Evolutionary conservation across 257 asterid species (phyloP), one percentile per base, ranked within the genome.

Genomic region (Mentha longifolia): DNA sequence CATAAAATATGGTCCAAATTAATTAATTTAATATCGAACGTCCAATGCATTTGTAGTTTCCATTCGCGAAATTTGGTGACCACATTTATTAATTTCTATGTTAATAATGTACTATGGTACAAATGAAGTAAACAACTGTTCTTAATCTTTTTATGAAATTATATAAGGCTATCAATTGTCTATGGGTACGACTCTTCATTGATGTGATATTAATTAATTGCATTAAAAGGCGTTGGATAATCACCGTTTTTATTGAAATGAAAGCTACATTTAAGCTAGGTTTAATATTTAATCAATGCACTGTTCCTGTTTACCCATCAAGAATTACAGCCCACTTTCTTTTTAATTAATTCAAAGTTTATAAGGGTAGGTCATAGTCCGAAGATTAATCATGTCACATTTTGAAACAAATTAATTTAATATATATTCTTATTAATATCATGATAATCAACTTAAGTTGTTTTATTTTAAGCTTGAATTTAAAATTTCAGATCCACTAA

Each of bases 71-170:
- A 19, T 42, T 63, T 39, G 50, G 77, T 17, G 67, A 54, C 67
- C 60, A 73, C 72, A 55, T 6, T 52, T 9, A 64, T 42, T 73
- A 42, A 64, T 33, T 64, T 17, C 13, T 50, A 10, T 8, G 14
- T 52, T 9, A 11, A 17, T 9, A 11, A 17, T 52, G 13, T 17
- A 25, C 58, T 17, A 11, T 51, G 2, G 4, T 35, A 57, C 54
- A 31, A 65, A 74, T 57, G 7, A 35, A 61, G 43, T 62, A 10
- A 43, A 42, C 55, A 7, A 4, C 51, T 46, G 51, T 42, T 16
- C 7, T 22, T 22, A 22, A 22, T 22, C 25, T 9, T 45, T 14
- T 43, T 5, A 6, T 2, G 55, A 61, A 16, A 35, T 19, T 30
- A 59, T 31, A 15, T 6, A 33, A 59, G 65, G 46, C 65, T 59